These are phyloP conservation scores for Globisporangium okanoganense DNA, from an alignment of 352 stramenopile genomes.

Conservation along the genomic window DNA sequence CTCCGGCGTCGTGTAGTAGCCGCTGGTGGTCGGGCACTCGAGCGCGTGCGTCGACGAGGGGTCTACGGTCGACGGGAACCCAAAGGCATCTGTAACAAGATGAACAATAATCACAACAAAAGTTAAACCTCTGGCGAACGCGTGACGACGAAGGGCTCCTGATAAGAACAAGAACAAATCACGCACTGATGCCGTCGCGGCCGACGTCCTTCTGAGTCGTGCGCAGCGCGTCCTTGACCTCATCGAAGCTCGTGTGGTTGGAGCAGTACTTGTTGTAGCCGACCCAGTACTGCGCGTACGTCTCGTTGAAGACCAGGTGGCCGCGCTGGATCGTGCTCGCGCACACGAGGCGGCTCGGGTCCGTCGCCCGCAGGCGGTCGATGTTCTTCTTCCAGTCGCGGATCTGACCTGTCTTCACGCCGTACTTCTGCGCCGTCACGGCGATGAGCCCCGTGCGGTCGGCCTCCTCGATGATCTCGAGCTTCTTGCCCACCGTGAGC, in stretches of 20 bases:
- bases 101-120: neutral
- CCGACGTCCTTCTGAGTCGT: conserved; percentile 69
- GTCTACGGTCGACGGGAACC: conserved; percentile 60
- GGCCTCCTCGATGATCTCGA: conserved; percentile 86
- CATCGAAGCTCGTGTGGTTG: conserved; percentile 61
- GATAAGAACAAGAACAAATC: conserved; percentile 10
- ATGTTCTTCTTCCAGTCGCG: conserved; percentile 89
- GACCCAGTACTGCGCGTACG: conserved; percentile 87
- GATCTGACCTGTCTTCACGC: conserved; percentile 84
- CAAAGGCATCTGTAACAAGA: conserved; percentile 40
- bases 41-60: conserved; percentile 53
- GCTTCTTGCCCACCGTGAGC: conserved; percentile 85
- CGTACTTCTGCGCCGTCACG: conserved; percentile 80
- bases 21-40: conserved; percentile 59
- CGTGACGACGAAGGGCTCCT: neutral
- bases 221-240: conserved; percentile 65
- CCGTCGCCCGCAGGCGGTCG: conserved; percentile 65
- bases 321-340: conserved; percentile 79
- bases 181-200: conserved; percentile 71
- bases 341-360: conserved; percentile 76
- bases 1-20: conserved; percentile 62
- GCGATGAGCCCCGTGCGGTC: conserved; percentile 76
- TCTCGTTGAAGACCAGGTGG: conserved; percentile 86
- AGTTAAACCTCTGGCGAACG: neutral
- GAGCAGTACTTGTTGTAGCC: conserved; percentile 88